A percentile compares a stretch with the other conserved stretches of the same genome.
These are phyloP conservation scores for Saxophila tyrrhenica DNA, from an alignment of 495 filamentous ascomycete species.

Conservation along the genomic window DNA sequence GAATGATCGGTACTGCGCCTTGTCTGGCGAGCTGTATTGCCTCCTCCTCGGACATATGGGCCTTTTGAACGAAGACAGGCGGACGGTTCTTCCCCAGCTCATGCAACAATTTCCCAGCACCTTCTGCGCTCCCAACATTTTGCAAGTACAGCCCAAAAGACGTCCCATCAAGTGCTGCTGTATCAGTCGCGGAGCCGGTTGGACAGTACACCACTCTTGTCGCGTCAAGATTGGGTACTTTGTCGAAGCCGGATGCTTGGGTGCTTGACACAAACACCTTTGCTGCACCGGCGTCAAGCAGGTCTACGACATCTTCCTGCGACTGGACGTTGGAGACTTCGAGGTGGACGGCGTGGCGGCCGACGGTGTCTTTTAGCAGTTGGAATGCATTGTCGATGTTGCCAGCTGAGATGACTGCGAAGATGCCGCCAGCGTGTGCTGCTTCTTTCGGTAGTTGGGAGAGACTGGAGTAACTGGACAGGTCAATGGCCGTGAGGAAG, in stretches of 20 bases:
- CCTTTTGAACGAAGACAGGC: conserved; percentile 37
- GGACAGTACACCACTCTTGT: conserved; percentile 40
- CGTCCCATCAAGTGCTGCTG: conserved; percentile 41
- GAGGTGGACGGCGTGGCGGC: conserved; percentile 57
- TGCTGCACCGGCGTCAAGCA: conserved; percentile 78
- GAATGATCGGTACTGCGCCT: conserved; percentile 67
- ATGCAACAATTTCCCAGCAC: conserved; percentile 33
- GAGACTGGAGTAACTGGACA: conserved; percentile 40
- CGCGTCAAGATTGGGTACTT: conserved; percentile 44
- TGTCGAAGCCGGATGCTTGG: conserved; percentile 48
- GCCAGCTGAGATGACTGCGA: conserved; percentile 34
- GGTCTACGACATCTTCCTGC: conserved; percentile 57
- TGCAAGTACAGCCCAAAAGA: conserved; percentile 36
- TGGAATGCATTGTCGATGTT: conserved; percentile 44
- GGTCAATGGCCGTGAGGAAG: conserved; percentile 43
- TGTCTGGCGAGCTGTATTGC: conserved; percentile 36
- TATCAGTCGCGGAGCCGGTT: conserved; percentile 36
- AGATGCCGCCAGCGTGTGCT: conserved; percentile 64
- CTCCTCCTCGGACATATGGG: conserved; percentile 37
- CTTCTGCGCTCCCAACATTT: conserved; percentile 36
- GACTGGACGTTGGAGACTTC: conserved; percentile 61
- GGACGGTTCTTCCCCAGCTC: conserved; percentile 35
- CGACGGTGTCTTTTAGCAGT: conserved; percentile 60
- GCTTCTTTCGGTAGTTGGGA: conserved; percentile 53
- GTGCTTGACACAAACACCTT: conserved; percentile 62